phyloP scores from a whole-genome alignment of 1,284 basidiomycete species.

The Malassezia yamatoensis region DNA sequence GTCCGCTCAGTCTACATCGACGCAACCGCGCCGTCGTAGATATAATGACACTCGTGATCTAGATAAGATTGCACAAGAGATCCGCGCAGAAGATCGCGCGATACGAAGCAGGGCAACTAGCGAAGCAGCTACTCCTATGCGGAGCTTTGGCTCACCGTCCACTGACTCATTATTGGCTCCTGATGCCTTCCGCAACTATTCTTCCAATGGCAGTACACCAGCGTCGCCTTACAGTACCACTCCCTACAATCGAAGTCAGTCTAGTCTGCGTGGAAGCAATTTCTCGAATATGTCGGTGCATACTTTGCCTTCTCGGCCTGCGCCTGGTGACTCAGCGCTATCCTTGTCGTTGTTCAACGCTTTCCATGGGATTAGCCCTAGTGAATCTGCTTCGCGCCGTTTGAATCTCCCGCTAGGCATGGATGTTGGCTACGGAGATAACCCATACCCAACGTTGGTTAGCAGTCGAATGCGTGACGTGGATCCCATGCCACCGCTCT shows the following conservation, averaged over 20 bases:
- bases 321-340: not conserved
- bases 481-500: not conserved
- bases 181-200: not conserved
- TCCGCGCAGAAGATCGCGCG: not conserved
- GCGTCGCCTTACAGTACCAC: not conserved
- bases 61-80: slow-evolving; percentile 8
- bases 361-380: not conserved
- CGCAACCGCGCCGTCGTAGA: slow-evolving; percentile 10
- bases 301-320: not conserved
- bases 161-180: slow-evolving; percentile 3
- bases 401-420: slow-evolving; percentile 12
- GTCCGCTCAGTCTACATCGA: slow-evolving; percentile 3
- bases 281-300: not conserved
- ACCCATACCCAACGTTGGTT: slow-evolving; percentile 9
- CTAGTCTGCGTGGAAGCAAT: slow-evolving; percentile 3
- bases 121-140: not conserved
- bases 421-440: slow-evolving; percentile 11
- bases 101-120: not conserved
- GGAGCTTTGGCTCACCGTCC: not conserved
- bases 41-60: slow-evolving; percentile 16
- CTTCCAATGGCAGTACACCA: not conserved
- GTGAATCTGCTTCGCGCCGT: slow-evolving; percentile 6
- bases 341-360: not conserved
- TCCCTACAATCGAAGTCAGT: slow-evolving; percentile 2
- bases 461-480: not conserved